A percentile compares a stretch with the other conserved stretches of the same genome.
Conservation (phyloP, 2,329 filamentous ascomycete species). For the Saccharata proteae region DNA sequence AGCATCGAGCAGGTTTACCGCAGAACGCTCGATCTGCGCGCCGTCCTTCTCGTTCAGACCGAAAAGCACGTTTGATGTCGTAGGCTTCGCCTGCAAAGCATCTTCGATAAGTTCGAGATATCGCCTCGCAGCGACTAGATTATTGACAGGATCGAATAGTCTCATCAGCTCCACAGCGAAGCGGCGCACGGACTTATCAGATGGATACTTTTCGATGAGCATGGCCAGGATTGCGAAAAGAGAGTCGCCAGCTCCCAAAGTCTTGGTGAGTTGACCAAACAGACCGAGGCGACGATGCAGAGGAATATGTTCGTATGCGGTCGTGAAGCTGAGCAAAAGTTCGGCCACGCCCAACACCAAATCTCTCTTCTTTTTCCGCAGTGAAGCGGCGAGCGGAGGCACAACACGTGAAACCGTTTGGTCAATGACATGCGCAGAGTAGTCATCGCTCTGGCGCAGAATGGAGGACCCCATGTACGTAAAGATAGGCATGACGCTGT, state of each 20-base stretch:
- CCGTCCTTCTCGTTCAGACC: constrained; percentile 41
- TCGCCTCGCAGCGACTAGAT: constrained; percentile 63
- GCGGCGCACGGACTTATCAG: constrained; percentile 59
- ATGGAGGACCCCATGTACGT: constrained; percentile 94
- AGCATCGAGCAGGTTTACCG: constrained; percentile 27
- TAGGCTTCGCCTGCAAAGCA: constrained; percentile 61
- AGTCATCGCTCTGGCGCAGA: constrained; percentile 86
- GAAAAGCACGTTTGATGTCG: constrained; percentile 60
- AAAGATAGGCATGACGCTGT: constrained; percentile 98
- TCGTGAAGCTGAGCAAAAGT: constrained; percentile 87
- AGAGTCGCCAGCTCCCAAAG: constrained; percentile 75
- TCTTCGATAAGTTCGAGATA: constrained; percentile 66
- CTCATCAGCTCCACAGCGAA: constrained; percentile 66
- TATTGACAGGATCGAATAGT: constrained; percentile 60
- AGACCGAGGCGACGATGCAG: constrained; percentile 70
- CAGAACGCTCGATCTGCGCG: constrained; percentile 21
- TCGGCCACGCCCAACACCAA: constrained; percentile 74
- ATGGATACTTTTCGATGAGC: constrained; percentile 77
- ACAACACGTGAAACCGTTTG: constrained; percentile 87
- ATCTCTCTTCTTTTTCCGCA: constrained; percentile 66
- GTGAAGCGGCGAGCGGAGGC: constrained; percentile 74
- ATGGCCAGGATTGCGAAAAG: constrained; percentile 79
- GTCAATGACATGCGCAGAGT: constrained; percentile 90
- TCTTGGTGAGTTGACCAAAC: constrained; percentile 75
- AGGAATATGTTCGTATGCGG: constrained; percentile 92